phyloP scores from a whole-genome alignment of 768 basidiomycete genomes.

The Lactarius sp. region DNA sequence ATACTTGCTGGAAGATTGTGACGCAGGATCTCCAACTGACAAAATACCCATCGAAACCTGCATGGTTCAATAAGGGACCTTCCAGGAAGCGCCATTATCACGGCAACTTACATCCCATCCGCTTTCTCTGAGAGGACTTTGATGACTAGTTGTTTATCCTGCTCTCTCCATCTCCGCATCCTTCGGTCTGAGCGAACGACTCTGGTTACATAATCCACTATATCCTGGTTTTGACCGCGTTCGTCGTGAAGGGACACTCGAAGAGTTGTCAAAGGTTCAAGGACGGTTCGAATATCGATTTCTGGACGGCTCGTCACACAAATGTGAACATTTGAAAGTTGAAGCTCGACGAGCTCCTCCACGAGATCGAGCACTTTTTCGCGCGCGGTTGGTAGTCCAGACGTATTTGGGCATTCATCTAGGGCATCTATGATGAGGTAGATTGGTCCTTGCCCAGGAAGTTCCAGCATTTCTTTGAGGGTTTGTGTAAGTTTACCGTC shows the following conservation, averaged over 20 bases:
- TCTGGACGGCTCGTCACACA: too few species aligned
- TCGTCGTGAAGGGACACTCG: too few species aligned
- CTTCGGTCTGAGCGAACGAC: not conserved
- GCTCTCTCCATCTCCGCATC: conserved; percentile 2
- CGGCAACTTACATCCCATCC: conserved; percentile 8
- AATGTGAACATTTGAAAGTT: not conserved
- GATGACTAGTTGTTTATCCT: not conserved
- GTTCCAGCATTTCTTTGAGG: not conserved
- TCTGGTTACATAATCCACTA: too few species aligned
- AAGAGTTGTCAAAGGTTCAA: too few species aligned
- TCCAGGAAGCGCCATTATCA: too few species aligned
- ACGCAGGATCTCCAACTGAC: not conserved
- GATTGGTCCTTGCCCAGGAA: not conserved
- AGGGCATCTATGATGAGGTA: conserved; percentile 8
- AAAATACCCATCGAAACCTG: conserved; percentile 10
- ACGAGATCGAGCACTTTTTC: not conserved
- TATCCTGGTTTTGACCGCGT: too few species aligned
- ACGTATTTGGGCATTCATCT: conserved; percentile 4
- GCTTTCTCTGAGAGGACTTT: not conserved
- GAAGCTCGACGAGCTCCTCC: not conserved
- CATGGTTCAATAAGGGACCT: not conserved
- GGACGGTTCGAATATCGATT: too few species aligned
- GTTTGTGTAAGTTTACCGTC: not conserved
- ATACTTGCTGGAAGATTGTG: not conserved
- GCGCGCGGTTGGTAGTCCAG: not conserved